Percentiles rank a stretch among this genome's conserved stretches.
These are phyloP conservation scores for Marasmius fiardii DNA, from an alignment of 1,284 basidiomycete genomes.

Conservation along the genomic window DNA sequence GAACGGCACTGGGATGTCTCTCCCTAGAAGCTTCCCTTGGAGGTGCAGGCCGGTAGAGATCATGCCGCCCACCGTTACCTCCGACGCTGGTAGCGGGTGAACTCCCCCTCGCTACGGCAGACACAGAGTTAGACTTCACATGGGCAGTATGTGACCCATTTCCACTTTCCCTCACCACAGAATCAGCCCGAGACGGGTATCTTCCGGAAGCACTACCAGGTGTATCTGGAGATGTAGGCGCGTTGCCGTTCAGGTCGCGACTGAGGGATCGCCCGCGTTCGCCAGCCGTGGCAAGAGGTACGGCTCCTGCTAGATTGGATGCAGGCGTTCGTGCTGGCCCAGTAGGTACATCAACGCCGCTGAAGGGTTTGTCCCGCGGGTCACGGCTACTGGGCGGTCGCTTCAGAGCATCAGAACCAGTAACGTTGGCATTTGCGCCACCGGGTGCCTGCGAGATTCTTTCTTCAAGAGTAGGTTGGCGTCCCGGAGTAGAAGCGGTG, in stretches of 20 bases:
- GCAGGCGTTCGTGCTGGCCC: not conserved
- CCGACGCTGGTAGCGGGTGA: not conserved
- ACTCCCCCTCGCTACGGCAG: not conserved
- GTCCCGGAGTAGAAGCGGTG: not conserved
- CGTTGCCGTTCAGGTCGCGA: not conserved
- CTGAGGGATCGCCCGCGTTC: conserved; percentile 1
- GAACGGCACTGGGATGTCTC: conserved; percentile 15
- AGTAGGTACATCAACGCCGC: conserved; percentile 22
- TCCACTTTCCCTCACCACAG: not conserved
- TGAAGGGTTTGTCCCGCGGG: conserved; percentile 19
- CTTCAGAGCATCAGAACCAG: conserved; percentile 96
- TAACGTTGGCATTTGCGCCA: conserved; percentile 89
- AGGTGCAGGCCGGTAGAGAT: conserved; percentile 14
- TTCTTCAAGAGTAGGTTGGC: conserved; percentile 37
- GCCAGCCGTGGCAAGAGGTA: not conserved
- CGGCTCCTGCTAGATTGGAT: not conserved
- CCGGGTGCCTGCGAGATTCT: conserved; percentile 59
- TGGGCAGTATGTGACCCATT: not conserved
- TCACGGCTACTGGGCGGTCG: conserved; percentile 81
- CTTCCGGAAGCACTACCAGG: not conserved
- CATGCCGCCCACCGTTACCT: not conserved
- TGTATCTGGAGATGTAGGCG: not conserved
- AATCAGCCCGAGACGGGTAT: not conserved
- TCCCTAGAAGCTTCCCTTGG: conserved; percentile 31
- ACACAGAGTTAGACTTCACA: conserved; percentile 1